Evolutionary conservation across 352 stramenopile genomes (phyloP).

Genomic region (Hyaloperonospora arabidopsidis): DNA sequence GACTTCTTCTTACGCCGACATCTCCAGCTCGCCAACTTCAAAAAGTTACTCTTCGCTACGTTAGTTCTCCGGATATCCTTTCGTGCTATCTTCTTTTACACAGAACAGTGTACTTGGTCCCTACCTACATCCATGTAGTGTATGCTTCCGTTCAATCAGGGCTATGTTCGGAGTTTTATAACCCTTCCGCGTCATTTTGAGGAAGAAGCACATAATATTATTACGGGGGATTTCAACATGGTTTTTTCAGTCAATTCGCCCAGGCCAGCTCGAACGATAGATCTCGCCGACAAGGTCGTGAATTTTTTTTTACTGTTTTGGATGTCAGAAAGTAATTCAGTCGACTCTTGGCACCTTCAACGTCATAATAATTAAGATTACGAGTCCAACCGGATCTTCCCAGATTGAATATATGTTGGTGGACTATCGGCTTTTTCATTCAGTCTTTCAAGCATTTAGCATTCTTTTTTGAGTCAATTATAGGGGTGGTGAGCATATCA

Average conservation of each 20-base stretch:
- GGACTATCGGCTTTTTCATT: no score
- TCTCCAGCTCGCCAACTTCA: not conserved
- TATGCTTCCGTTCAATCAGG: slow-evolving; percentile 3
- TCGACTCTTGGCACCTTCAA: not conserved
- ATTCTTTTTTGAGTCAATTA: slow-evolving; percentile 2
- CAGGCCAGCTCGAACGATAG: not conserved
- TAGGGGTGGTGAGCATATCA: slow-evolving; percentile 2
- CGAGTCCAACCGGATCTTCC: not conserved
- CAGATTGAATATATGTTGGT: not conserved
- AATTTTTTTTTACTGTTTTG: not conserved
- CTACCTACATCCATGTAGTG: slow-evolving; percentile 13
- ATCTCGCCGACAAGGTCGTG: not conserved
- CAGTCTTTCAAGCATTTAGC: no score
- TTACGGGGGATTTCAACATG: not conserved
- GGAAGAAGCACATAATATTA: not conserved
- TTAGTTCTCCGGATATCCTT: not conserved
- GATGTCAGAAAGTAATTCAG: not conserved
- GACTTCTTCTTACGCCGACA: slow-evolving; percentile 2
- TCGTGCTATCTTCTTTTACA: slow-evolving; percentile 7
- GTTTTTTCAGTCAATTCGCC: not conserved
- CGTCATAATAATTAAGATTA: not conserved
- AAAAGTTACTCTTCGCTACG: slow-evolving; percentile 1
- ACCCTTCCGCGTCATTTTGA: not conserved
- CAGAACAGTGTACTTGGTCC: not conserved
- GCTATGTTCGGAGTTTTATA: not conserved